phyloP scores from a whole-genome alignment of 2,329 filamentous ascomycete species.

The Pleoardoris graminearum region DNA sequence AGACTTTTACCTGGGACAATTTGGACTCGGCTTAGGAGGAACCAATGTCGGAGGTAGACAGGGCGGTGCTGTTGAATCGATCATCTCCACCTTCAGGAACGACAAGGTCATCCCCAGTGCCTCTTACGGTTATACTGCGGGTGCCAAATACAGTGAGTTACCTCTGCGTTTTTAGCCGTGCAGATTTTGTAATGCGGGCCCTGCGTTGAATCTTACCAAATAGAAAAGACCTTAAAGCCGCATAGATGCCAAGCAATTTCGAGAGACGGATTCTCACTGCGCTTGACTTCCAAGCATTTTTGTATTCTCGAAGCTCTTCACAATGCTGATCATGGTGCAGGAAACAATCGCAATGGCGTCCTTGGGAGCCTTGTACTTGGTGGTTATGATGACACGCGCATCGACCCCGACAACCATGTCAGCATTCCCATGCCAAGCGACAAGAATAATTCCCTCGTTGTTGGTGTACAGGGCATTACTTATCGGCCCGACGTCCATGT shows the following conservation, averaged over 20 bases:
- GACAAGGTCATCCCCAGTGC: slow-evolving; percentile 24
- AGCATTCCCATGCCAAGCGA: slow-evolving; percentile 24
- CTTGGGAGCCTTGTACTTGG: slow-evolving; percentile 45
- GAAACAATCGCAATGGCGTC: slow-evolving; percentile 31
- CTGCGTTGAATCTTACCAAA: no score
- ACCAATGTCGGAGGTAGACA: slow-evolving; percentile 11
- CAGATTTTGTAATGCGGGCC: no score
- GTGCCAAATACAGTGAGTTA: slow-evolving; percentile 41
- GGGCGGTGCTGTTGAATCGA: slow-evolving; percentile 19
- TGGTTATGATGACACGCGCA: slow-evolving; percentile 46
- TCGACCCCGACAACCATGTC: slow-evolving; percentile 21
- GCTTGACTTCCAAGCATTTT: no score
- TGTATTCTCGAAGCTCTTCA: no score
- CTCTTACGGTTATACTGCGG: slow-evolving; percentile 42
- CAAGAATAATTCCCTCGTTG: slow-evolving; percentile 27
- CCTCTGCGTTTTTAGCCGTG: no score
- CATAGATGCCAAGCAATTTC: no score
- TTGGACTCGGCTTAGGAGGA: slow-evolving; percentile 28
- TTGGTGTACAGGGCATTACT: slow-evolving; percentile 31
- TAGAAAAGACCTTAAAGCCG: no score
- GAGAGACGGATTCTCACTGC: no score
- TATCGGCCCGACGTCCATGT: slow-evolving; percentile 23
- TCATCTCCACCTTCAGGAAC: slow-evolving; percentile 25
- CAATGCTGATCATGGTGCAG: slow-evolving; percentile 21
- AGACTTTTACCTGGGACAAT: slow-evolving; percentile 38